A percentile compares a stretch with the other conserved stretches of the same genome.
Conservation (phyloP, 805 yeast species). For the Candida xiaguanensis region DNA sequence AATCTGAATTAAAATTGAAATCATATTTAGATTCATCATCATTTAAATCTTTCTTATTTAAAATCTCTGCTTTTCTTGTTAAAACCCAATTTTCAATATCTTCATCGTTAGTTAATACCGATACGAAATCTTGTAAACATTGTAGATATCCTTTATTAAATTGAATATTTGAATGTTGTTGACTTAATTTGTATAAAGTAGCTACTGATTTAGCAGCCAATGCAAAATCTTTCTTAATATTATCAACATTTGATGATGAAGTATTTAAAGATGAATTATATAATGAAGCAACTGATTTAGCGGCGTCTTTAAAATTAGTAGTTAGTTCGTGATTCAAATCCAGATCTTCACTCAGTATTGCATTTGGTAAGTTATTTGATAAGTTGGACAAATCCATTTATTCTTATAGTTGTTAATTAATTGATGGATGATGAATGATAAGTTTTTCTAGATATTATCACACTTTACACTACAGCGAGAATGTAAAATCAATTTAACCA, state of each 20-base stretch:
- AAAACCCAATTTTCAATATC: conserved; percentile 55
- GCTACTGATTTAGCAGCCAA: conserved; percentile 43
- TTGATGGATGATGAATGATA: too few relatives aligned
- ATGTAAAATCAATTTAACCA: too few relatives aligned
- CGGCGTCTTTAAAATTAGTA: conserved; percentile 66
- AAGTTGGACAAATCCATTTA: conserved; percentile 62
- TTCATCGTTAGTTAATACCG: conserved; percentile 34
- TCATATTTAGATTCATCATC: neutral
- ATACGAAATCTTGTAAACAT: conserved; percentile 55
- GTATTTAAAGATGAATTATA: conserved; percentile 24
- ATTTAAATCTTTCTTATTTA: conserved; percentile 8
- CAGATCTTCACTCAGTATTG: conserved; percentile 19
- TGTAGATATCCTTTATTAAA: conserved; percentile 58
- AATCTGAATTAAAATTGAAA: conserved; percentile 22
- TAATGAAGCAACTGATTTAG: conserved; percentile 61
- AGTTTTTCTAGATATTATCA: neutral
- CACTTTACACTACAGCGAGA: too few relatives aligned
- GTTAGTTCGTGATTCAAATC: conserved; percentile 52
- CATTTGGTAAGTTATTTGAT: conserved; percentile 50
- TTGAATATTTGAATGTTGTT: conserved; percentile 44
- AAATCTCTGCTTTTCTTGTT: conserved; percentile 42
- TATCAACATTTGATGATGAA: conserved; percentile 3
- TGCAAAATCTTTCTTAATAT: conserved; percentile 29
- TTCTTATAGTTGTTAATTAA: too few relatives aligned
- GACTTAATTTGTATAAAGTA: conserved; percentile 57